A percentile compares a stretch with the other conserved stretches of the same genome.
phyloP scores from a whole-genome alignment of 1,139 yeast species.

The Candida gigantensis region DNA sequence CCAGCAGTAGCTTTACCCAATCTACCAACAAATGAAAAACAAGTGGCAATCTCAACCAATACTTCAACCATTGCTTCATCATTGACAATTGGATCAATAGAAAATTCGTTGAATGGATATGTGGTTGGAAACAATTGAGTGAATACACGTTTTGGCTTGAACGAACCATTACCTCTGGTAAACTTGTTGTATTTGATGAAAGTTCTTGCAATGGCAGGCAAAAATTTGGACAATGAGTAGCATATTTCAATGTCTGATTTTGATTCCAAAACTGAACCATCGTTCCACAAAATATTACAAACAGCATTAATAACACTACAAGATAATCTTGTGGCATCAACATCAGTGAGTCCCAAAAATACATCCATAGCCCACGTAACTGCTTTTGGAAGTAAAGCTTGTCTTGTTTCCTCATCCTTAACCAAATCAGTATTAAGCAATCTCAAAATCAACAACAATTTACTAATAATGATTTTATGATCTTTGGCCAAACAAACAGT shows the following conservation, averaged over 20 bases:
- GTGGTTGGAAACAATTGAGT: constrained; percentile 67
- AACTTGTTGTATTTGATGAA: constrained; percentile 55
- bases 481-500: constrained; percentile 41
- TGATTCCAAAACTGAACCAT: constrained; percentile 23
- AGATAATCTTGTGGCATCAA: constrained; percentile 64
- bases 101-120: constrained; percentile 64
- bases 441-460: constrained; percentile 60
- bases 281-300: constrained; percentile 40
- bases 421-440: constrained; percentile 52
- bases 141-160: constrained; percentile 62
- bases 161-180: constrained; percentile 52
- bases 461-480: constrained; percentile 55
- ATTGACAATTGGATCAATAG: constrained; percentile 74
- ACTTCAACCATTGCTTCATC: constrained; percentile 74
- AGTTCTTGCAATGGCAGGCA: constrained; percentile 54
- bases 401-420: constrained; percentile 36
- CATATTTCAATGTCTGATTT: constrained; percentile 31
- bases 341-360: constrained; percentile 51
- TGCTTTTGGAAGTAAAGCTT: constrained; percentile 49
- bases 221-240: constrained; percentile 49
- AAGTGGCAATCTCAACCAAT: constrained; percentile 64
- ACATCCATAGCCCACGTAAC: constrained; percentile 68
- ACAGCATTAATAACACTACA: constrained; percentile 56
- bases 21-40: constrained; percentile 58
- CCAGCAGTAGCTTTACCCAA: constrained; percentile 52